Evolutionary conservation across 495 filamentous ascomycete genomes (phyloP), one percentile per base, ranked within the genome.

Genomic region (Neurospora terricola): DNA sequence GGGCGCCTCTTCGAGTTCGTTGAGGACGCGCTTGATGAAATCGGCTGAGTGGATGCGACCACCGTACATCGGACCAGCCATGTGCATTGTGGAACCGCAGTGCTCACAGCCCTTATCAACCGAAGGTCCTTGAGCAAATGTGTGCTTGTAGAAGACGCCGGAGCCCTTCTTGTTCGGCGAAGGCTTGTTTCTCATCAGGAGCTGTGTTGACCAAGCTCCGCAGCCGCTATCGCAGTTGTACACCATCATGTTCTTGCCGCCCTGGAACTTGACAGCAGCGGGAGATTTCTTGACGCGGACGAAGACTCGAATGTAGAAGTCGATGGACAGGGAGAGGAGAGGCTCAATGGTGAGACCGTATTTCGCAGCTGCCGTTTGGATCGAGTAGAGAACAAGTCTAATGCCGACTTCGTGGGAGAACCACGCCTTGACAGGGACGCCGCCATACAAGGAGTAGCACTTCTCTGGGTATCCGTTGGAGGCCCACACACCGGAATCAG

Each of bases 301-400:
- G 78, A 98, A 99, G 1, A 97, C 84, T 62, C 96, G 88, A n/a
- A 88, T 87, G 79, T 99, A 99, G 79, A 93, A 99, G 80, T 99
- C 96, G 71, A 98, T 96, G 12, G 92, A 96, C 8, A 99, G 87
- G 18, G 93, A 97, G 16, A 99, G 86, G 1, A 98, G 84, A 0
- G 96, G 96, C 79, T 99, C 96, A 72, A 98, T 93, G 4, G 92
- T 87, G 9, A 96, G 81, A n/a, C 96, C 96, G 74, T 98, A 97
- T 73, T 90, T 90, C 8, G 90, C 92, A 23, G 94, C 96, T 10
- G 91, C 84, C 6, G 89, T 87, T 21, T 94, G 92, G 48, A 98
- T 87, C 16, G 89, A 84, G 76, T 98, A 88, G 21, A 98, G 81
- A 66, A 98, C 92, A 5, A 98, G 84, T 9, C 96, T 90, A 18